Conservation (phyloP, 139 green algal genomes). For the Tetradesmus obliquus region DNA sequence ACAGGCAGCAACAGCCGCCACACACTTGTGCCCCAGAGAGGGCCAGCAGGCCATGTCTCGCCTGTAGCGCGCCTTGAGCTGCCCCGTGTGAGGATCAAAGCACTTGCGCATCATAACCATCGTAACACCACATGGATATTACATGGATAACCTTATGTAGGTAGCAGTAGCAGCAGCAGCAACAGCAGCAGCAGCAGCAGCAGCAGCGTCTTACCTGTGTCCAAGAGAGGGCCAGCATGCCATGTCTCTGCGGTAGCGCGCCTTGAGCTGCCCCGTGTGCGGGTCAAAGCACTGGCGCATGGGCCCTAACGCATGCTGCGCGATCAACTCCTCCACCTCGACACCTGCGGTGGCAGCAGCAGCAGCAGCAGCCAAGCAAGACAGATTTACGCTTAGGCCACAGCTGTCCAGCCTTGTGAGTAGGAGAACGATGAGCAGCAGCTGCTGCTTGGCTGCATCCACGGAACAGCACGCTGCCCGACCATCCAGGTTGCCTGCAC, state of each 20-base stretch:
- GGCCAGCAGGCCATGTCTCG: slow-evolving; percentile 34
- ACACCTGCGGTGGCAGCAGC: background rate
- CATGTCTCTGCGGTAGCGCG: slow-evolving; percentile 33
- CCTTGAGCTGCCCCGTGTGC: slow-evolving; percentile 42
- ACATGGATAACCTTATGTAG: too few species aligned
- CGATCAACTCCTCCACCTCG: slow-evolving; percentile 46
- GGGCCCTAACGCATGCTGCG: slow-evolving; percentile 30
- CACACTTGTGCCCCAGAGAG: slow-evolving; percentile 7
- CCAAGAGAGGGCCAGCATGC: slow-evolving; percentile 28
- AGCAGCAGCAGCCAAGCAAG: background rate
- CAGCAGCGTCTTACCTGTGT: background rate
- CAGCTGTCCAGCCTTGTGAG: background rate
- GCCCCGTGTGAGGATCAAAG: slow-evolving; percentile 41
- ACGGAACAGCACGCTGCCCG: too few species aligned
- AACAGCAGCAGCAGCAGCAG: background rate
- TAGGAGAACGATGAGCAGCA: too few species aligned
- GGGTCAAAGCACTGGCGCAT: slow-evolving; percentile 49
- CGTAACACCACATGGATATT: too few species aligned
- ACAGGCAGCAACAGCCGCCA: background rate
- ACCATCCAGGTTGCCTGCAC: too few species aligned
- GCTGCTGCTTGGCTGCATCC: too few species aligned
- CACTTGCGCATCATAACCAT: slow-evolving; percentile 19
- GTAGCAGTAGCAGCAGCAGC: background rate
- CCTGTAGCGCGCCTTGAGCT: slow-evolving; percentile 35
- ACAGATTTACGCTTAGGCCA: too few species aligned